Percentiles rank a stretch among this genome's conserved stretches.
Conservation (phyloP, 2,329 filamentous ascomycete species). For the Calonectria fujianensis region DNA sequence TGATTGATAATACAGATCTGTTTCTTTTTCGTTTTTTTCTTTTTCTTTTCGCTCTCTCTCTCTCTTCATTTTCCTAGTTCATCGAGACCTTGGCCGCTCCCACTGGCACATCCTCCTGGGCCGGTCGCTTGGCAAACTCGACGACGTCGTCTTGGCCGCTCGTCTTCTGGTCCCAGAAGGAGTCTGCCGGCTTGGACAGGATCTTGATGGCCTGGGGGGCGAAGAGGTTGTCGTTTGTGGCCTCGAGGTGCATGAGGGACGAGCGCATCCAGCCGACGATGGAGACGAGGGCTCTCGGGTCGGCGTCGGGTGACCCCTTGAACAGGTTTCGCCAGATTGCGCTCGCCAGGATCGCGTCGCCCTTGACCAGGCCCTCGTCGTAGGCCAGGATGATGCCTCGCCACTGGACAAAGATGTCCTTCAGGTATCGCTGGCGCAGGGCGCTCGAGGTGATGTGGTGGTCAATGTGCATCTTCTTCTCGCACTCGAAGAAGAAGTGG, state of each 20-base stretch:
- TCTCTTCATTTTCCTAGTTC: slow-evolving; percentile 34
- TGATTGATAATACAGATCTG: slow-evolving; percentile 52
- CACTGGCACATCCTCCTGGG: slow-evolving; percentile 40
- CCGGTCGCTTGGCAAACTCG: slow-evolving; percentile 43
- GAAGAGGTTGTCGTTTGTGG: slow-evolving; percentile 67
- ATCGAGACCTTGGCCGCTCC: slow-evolving; percentile 48
- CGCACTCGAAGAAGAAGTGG: slow-evolving; percentile 94
- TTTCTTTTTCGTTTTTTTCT: neutral
- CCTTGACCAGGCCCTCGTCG: slow-evolving; percentile 86
- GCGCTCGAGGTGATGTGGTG: slow-evolving; percentile 80
- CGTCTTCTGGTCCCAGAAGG: slow-evolving; percentile 67
- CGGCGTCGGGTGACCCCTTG: slow-evolving; percentile 77
- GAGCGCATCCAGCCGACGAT: slow-evolving; percentile 75
- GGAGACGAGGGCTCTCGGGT: slow-evolving; percentile 70
- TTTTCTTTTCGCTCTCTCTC: neutral
- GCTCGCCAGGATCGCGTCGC: slow-evolving; percentile 84
- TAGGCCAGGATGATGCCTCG: slow-evolving; percentile 89
- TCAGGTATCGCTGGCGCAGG: slow-evolving; percentile 80
- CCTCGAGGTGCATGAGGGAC: slow-evolving; percentile 69
- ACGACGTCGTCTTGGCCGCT: slow-evolving; percentile 54
- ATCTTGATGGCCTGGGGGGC: slow-evolving; percentile 58
- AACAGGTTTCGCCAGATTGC: slow-evolving; percentile 97
- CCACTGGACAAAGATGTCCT: slow-evolving; percentile 96
- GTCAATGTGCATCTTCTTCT: slow-evolving; percentile 87
- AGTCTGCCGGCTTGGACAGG: slow-evolving; percentile 60